Conservation (phyloP, 2,329 filamentous ascomycete species). For the Alternaria sp. region DNA sequence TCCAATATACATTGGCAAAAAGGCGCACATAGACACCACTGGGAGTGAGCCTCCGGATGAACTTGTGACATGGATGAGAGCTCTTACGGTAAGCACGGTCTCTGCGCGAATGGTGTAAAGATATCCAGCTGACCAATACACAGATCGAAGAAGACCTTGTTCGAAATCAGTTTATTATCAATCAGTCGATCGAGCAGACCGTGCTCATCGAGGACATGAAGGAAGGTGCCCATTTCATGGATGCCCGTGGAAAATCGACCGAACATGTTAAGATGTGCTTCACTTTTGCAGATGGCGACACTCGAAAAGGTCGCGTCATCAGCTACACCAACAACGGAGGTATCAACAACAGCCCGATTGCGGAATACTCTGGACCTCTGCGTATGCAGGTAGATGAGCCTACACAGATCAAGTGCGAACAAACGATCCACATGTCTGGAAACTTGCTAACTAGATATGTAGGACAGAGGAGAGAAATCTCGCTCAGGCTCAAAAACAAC, state of each 20-base stretch:
- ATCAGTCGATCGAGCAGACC: slow-evolving; percentile 82
- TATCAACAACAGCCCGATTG: slow-evolving; percentile 62
- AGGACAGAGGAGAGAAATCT: slow-evolving; percentile 58
- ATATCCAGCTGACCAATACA: slow-evolving; percentile 26
- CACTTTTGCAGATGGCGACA: slow-evolving; percentile 68
- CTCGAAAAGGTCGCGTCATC: slow-evolving; percentile 67
- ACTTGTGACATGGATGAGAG: slow-evolving; percentile 81
- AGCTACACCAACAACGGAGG: slow-evolving; percentile 53
- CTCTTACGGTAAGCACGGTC: slow-evolving; percentile 66
- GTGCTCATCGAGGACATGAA: slow-evolving; percentile 75
- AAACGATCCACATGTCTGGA: no score
- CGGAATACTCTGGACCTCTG: slow-evolving; percentile 62
- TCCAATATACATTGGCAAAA: slow-evolving; percentile 72
- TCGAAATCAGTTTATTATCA: slow-evolving; percentile 84
- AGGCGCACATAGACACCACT: slow-evolving; percentile 64
- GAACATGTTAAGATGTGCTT: slow-evolving; percentile 79
- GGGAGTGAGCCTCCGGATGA: slow-evolving; percentile 76
- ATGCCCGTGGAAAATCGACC: slow-evolving; percentile 59
- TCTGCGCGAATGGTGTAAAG: neutral
- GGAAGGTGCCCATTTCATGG: slow-evolving; percentile 75
- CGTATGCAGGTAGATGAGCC: slow-evolving; percentile 84
- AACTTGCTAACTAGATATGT: slow-evolving; percentile 13
- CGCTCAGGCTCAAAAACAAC: slow-evolving; percentile 57
- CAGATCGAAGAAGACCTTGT: slow-evolving; percentile 82
- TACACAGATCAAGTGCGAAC: slow-evolving; percentile 66